These are phyloP conservation scores for Pachysolen tannophilus DNA, from an alignment of 805 yeast species.

Conservation along the genomic window DNA sequence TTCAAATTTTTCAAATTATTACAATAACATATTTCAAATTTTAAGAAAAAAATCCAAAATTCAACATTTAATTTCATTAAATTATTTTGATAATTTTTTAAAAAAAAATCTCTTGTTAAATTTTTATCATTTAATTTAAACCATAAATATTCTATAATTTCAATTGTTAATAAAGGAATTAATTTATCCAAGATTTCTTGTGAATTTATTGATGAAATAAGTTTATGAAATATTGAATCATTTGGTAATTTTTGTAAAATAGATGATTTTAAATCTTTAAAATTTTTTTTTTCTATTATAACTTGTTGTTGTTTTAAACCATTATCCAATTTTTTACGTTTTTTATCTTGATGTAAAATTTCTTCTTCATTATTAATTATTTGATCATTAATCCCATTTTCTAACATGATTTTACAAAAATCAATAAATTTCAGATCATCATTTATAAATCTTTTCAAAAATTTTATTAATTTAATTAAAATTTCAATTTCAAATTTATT, in stretches of 20 bases:
- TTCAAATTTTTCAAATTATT: slow-evolving; percentile 38
- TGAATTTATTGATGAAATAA: too few species aligned
- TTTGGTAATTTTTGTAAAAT: neutral
- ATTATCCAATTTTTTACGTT: neutral
- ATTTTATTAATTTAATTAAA: neutral
- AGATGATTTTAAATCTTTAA: neutral
- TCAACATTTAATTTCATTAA: slow-evolving; percentile 30
- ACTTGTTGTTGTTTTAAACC: neutral
- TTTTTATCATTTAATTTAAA: slow-evolving; percentile 13
- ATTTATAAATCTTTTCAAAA: slow-evolving; percentile 2
- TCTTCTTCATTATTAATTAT: neutral
- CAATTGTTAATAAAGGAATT: slow-evolving; percentile 20
- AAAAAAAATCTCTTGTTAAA: slow-evolving; percentile 18
- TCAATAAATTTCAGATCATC: neutral
- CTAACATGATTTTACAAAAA: neutral
- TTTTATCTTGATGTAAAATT: neutral
- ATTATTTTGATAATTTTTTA: slow-evolving; percentile 18
- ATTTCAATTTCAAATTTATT: neutral
- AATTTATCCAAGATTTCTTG: neutral
- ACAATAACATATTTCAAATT: slow-evolving; percentile 38
- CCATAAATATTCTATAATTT: slow-evolving; percentile 20
- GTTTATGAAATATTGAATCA: too few species aligned
- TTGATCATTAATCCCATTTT: slow-evolving; percentile 2
- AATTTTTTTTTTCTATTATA: neutral
- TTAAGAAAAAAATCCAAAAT: slow-evolving; percentile 53